These are phyloP conservation scores for Herpetospermum pedunculosum DNA, from an alignment of 306 rosid species.

Conservation along the genomic window DNA sequence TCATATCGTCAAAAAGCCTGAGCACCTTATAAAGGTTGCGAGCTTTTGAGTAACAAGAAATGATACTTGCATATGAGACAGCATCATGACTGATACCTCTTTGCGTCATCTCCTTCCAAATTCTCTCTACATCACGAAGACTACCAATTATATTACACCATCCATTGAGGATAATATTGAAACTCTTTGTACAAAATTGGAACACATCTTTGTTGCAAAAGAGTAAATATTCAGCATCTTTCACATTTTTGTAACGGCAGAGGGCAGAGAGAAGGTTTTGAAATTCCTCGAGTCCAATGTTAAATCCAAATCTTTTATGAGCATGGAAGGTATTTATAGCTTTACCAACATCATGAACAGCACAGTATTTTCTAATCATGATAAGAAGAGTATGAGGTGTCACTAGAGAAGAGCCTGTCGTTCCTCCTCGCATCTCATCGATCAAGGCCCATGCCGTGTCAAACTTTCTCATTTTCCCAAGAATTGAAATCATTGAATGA, in stretches of 20 bases:
- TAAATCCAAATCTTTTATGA: conserved; percentile 41
- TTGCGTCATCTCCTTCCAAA: conserved; percentile 73
- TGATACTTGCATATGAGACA: conserved; percentile 59
- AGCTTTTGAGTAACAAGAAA: conserved; percentile 72
- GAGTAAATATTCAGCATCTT: conserved; percentile 67
- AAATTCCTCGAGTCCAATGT: conserved; percentile 50
- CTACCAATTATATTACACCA: conserved; percentile 73
- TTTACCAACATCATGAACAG: conserved; percentile 62
- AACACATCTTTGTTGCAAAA: conserved; percentile 47
- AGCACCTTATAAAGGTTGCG: conserved; percentile 53
- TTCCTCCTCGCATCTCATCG: conserved; percentile 55
- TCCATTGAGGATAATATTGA: conserved; percentile 78
- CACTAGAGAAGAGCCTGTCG: conserved; percentile 36
- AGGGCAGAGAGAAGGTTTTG: conserved; percentile 80
- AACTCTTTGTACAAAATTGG: conserved; percentile 61
- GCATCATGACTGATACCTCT: conserved; percentile 57
- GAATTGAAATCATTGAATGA: conserved; percentile 70
- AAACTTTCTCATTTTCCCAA: conserved; percentile 81
- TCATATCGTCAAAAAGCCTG: conserved; percentile 50
- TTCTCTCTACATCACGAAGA: conserved; percentile 47
- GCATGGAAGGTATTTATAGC: conserved; percentile 70
- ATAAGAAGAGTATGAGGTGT: conserved; percentile 65
- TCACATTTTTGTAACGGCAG: conserved; percentile 70
- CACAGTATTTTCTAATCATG: conserved; percentile 69
- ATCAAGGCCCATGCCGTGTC: conserved; percentile 79